Conservation (phyloP, 2,329 filamentous ascomycete species). For the Mycocentrospora acerina region DNA sequence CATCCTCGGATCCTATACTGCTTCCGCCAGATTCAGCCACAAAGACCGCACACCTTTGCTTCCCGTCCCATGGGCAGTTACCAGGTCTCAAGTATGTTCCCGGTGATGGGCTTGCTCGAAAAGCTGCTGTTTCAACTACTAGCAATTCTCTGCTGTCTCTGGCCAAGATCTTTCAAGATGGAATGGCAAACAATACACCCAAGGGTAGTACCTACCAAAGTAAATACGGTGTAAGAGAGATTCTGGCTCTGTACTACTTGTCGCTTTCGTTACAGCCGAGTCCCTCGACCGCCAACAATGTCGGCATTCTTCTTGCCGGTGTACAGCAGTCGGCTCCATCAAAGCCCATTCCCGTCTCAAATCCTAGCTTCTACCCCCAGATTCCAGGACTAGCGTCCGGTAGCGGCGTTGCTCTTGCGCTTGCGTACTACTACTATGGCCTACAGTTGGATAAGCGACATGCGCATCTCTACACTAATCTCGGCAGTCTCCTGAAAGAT, state of each 20-base stretch:
- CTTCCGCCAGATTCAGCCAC: slow-evolving; percentile 82
- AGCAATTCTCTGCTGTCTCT: slow-evolving; percentile 94
- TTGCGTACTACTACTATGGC: slow-evolving; percentile 95
- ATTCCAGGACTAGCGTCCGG: slow-evolving; percentile 82
- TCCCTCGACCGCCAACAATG: slow-evolving; percentile 96
- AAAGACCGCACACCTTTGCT: slow-evolving; percentile 79
- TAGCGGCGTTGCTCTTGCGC: slow-evolving; percentile 81
- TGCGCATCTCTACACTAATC: slow-evolving; percentile 94
- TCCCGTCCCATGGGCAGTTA: slow-evolving; percentile 71
- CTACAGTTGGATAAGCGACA: slow-evolving; percentile 82
- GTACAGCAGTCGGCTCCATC: slow-evolving; percentile 70
- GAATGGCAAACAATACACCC: slow-evolving; percentile 73
- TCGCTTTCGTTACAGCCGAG: slow-evolving; percentile 93
- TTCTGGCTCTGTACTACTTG: slow-evolving; percentile 90
- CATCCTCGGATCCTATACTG: slow-evolving; percentile 65
- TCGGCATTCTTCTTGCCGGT: slow-evolving; percentile 93
- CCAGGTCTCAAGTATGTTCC: slow-evolving; percentile 74
- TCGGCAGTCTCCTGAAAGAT: slow-evolving; percentile 93
- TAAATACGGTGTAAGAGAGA: slow-evolving; percentile 81
- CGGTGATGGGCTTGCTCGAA: slow-evolving; percentile 68
- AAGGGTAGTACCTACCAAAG: slow-evolving; percentile 58
- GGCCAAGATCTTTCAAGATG: slow-evolving; percentile 97
- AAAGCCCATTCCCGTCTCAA: slow-evolving; percentile 45
- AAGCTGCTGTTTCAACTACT: slow-evolving; percentile 84
- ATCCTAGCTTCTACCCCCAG: slow-evolving; percentile 36